Evolutionary conservation across 495 filamentous ascomycete species (phyloP), one percentile per base, ranked within the genome.

Genomic region (Polyplosphaeria fusca): DNA sequence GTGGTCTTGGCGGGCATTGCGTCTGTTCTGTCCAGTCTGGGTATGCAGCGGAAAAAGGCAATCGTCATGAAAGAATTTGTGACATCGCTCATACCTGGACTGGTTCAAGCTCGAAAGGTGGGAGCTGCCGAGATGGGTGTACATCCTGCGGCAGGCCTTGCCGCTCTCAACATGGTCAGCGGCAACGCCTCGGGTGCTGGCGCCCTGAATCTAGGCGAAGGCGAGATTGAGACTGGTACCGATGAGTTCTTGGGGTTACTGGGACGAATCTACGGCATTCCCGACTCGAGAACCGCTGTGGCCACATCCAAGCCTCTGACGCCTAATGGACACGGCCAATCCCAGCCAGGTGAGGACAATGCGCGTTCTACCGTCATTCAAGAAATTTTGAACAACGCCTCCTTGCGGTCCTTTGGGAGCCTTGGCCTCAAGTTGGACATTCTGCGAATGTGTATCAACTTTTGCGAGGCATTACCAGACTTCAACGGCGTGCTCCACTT

Each of bases 41-140:
- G 87, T 11, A 79, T 89, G 49, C 79, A 87, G 43, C 79, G 93
- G 52, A 95, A 95, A 69, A 94, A 94, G 67, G 90, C 86, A 2
- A 80, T 96, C 61, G 80, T 96, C 2, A 74, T 95, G 55, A 84
- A 85, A 59, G 91, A 96, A 64, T 77, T 95, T 49, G 75, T 97
- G 5, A 81, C 82, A n/a, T 81, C 88, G 26, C 75, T 96, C 52
- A 86, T 93, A 48, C 86, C 86, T 51, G 88, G 85, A 0, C 74
- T 98, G 25, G 85, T 95, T n/a, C 88, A 95, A 69, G 94, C 94
- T 14, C 79, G 93, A 35, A 96, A 94, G 50, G 79, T 89, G 50
- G 90, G 91, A 27, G 94, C 93, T 48, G 93, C 94, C 18, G 93
- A 96, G 61, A 86, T 92, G 52, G 93, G 94, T 3, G 86, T 98